These are phyloP conservation scores for Aristolochia contorta DNA, from an alignment of 164 flowering plant species.

Conservation along the genomic window DNA sequence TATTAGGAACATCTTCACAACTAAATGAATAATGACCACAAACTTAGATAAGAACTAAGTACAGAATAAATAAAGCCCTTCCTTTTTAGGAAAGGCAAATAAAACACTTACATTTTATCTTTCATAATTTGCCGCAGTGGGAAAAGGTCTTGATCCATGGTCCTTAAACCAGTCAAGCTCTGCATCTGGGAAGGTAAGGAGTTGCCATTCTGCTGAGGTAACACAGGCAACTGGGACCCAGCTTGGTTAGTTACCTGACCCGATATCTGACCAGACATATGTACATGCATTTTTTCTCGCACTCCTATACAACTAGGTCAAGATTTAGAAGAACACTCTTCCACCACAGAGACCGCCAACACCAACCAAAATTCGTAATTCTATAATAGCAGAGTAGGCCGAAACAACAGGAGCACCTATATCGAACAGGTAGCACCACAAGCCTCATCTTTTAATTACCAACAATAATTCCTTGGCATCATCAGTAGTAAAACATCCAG, in stretches of 20 bases:
- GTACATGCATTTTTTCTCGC: constrained; percentile 24
- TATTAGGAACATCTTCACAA: not conserved
- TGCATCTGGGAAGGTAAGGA: constrained; percentile 33
- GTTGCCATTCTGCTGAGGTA: constrained; percentile 59
- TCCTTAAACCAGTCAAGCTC: constrained; percentile 16
- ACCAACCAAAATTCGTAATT: constrained; percentile 4
- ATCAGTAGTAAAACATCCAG: constrained; percentile 2
- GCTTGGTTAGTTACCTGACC: constrained; percentile 72
- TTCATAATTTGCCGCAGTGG: constrained; percentile 33
- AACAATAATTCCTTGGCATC: constrained; percentile 8
- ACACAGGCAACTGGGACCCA: constrained; percentile 37
- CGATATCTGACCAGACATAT: constrained; percentile 64
- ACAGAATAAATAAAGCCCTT: constrained; percentile 26
- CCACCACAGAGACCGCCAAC: constrained; percentile 12
- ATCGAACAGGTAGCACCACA: not conserved
- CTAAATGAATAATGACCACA: not conserved
- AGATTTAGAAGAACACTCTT: constrained; percentile 4
- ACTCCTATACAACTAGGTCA: constrained; percentile 5
- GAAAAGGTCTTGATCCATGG: constrained; percentile 38
- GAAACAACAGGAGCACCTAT: constrained; percentile 2
- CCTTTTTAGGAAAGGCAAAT: constrained; percentile 29
- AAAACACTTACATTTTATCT: constrained; percentile 56
- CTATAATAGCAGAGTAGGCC: not conserved
- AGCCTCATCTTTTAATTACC: constrained; percentile 3
- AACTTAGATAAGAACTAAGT: not conserved